Evolutionary conservation across 1,284 basidiomycete genomes (phyloP), one percentile per base, ranked within the genome.

Genomic region (Tetrapyrgos nigripes): DNA sequence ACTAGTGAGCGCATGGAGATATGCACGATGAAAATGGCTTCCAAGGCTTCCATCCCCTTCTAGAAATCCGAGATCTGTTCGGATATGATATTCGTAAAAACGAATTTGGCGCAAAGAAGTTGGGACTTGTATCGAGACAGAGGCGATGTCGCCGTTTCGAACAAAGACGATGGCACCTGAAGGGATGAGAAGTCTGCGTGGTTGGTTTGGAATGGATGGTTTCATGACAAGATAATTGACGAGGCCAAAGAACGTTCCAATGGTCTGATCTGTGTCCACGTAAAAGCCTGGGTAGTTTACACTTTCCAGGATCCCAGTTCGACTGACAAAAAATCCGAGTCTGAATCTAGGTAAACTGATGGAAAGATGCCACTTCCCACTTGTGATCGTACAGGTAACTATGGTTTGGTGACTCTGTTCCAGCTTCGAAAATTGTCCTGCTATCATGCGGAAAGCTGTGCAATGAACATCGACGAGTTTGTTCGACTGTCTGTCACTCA

Each of bases 1-100:
- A 29, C 74, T 76, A 0, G 79, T 83, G 4, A 80, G 50, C 2
- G 79, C 79, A 48, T 85, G 83, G 13, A 85, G 69, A 50, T 80
- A 79, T 0, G 75, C 69, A 47, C 71, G 73, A 60, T 75, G 82
- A 2, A 81, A 61, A 49, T 70, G 72, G 60, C 70, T 75, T 1
- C 67, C 66, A 45, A 79, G 59, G 14, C 68, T 73, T 31, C 58
- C 59, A 26, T 67, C 69, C 2, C 76, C 73, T 0, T 68, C 68
- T 2, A 84, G 66, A 53, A 72, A 68, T 5, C 79, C 73, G 8
- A 84, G 67, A 10, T 73, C 68, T 0, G 58, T 61, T 60, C 84
- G 74, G 26, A 81, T 62, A 0, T 65, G 64, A 58, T 83, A 84
- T 10, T 69, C 69, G 53, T 75, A 69, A 62, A 74, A 79, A 5